Conservation (phyloP, 331 rosid genomes). For the Cydonia oblonga region DNA sequence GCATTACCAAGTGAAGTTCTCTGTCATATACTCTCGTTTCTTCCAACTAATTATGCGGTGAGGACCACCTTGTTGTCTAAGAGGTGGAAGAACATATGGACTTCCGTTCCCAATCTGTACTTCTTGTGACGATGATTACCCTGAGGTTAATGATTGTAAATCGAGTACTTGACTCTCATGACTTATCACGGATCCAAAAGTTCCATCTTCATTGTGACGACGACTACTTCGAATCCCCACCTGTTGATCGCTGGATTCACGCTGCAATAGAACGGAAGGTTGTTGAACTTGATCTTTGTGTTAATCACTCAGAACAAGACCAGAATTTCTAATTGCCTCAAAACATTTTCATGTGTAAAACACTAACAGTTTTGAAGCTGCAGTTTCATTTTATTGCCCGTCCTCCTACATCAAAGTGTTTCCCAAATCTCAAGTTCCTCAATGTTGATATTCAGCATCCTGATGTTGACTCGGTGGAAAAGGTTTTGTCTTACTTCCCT, state of each 20-base stretch:
- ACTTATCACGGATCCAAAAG: not conserved
- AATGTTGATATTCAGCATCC: not conserved
- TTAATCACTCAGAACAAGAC: not conserved
- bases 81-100: not conserved
- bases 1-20: not conserved
- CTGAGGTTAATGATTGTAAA: not conserved
- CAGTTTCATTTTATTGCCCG: not conserved
- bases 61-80: slow-evolving; percentile 13
- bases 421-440: not conserved
- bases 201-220: not conserved
- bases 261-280: not conserved
- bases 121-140: not conserved
- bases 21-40: not conserved
- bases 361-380: not conserved
- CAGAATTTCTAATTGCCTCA: not conserved
- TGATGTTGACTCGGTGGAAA: not conserved
- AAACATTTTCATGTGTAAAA: not conserved
- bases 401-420: not conserved
- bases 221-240: not conserved
- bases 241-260: not conserved
- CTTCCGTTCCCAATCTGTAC: not conserved
- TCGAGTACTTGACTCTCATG: not conserved
- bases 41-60: not conserved
- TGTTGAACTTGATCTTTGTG: not conserved
- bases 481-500: not conserved